Conservation (phyloP, 495 filamentous ascomycete genomes). For the Aspergillus leporis region DNA sequence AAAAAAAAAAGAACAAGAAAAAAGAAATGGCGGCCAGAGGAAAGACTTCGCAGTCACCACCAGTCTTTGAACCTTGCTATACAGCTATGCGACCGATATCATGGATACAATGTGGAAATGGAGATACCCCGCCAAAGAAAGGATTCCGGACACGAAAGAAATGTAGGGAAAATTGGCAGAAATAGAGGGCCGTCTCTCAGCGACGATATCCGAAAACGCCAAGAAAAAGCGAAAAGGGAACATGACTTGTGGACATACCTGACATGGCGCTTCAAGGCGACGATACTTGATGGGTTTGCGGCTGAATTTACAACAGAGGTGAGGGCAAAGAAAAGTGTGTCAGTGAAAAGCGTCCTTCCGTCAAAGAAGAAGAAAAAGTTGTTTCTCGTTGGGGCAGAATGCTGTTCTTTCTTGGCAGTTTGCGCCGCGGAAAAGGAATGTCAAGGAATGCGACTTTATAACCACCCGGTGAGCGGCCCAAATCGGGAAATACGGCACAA, state of each 20-base stretch:
- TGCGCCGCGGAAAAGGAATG: background rate
- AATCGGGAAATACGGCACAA: constrained; percentile 2
- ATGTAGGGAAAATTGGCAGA: background rate
- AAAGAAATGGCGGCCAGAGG: constrained; percentile 3
- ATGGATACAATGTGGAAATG: background rate
- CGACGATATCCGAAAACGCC: constrained; percentile 17
- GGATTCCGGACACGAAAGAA: background rate
- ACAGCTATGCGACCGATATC: background rate
- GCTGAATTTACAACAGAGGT: background rate
- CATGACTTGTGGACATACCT: constrained; percentile 2
- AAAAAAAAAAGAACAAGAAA: constrained; percentile 8
- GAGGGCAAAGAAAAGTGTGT: background rate
- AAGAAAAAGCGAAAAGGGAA: constrained; percentile 4
- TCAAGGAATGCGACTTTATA: background rate
- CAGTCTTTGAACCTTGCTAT: background rate
- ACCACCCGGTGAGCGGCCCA: constrained; percentile 2
- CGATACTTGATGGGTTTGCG: background rate
- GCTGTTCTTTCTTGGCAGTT: background rate
- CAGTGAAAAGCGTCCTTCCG: background rate
- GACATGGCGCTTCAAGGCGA: background rate
- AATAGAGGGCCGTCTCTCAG: constrained; percentile 10
- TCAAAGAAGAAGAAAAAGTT: background rate
- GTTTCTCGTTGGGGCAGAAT: background rate
- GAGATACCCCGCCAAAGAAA: background rate
- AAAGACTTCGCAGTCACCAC: background rate